These are phyloP conservation scores for Volvox africanus DNA, from an alignment of 139 green algal genomes.

Conservation along the genomic window DNA sequence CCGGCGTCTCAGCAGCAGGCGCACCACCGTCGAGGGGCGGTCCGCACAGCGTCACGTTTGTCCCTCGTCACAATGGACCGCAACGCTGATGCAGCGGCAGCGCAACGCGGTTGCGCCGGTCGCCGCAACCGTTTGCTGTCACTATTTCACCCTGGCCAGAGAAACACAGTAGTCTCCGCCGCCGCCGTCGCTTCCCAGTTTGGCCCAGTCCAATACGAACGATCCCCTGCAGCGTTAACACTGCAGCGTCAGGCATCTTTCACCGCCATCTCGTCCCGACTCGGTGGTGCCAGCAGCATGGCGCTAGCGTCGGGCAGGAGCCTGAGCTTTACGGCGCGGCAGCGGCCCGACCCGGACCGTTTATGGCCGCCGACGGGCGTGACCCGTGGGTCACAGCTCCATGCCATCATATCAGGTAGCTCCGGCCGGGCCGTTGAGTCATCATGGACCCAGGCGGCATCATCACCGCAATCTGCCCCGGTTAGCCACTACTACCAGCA, in stretches of 20 bases:
- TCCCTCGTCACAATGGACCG: background rate
- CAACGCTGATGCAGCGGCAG: background rate
- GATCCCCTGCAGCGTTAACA: background rate
- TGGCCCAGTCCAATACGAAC: background rate
- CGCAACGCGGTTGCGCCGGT: background rate
- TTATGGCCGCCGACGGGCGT: background rate
- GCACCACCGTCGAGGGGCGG: background rate
- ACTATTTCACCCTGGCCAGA: background rate
- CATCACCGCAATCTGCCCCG: background rate
- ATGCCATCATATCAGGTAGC: background rate
- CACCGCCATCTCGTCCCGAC: background rate
- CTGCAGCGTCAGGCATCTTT: background rate
- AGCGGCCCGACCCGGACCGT: background rate
- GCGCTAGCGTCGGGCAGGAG: background rate
- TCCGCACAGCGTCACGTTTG: background rate
- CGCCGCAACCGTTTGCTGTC: conserved; percentile 4
- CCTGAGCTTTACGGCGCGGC: background rate
- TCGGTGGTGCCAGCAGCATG: background rate
- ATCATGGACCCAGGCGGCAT: background rate
- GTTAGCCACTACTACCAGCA: no score
- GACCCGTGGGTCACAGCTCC: background rate
- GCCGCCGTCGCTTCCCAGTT: background rate
- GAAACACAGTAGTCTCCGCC: background rate
- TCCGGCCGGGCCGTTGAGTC: background rate
- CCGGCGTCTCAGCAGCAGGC: background rate